Evolutionary conservation across 1,284 basidiomycete species (phyloP).

Genomic region (Apiotrichum gamsii): DNA sequence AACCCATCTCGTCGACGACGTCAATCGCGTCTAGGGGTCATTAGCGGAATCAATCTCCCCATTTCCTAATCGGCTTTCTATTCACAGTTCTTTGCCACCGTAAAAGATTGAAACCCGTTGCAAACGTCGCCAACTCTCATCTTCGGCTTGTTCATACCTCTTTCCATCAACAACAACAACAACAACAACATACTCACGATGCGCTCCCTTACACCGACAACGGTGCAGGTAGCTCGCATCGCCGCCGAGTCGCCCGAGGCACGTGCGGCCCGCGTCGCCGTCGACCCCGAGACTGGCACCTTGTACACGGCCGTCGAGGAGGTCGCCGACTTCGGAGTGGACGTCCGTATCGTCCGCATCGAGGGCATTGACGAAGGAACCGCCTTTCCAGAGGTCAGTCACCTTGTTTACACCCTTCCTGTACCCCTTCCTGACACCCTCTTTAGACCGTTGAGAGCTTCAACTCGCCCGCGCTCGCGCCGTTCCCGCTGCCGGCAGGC

Average conservation of each 20-base stretch:
- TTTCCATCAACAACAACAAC: neutral
- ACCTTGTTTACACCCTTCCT: no score
- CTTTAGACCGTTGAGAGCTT: no score
- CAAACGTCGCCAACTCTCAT: no score
- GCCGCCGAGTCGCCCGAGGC: neutral
- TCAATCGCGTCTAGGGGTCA: no score
- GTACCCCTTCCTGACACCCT: no score
- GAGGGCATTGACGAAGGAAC: conserved; percentile 19
- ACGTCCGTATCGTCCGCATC: conserved; percentile 59
- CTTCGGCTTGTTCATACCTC: no score
- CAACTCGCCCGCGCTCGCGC: conserved; percentile 28
- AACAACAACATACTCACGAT: no score
- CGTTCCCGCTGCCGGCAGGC: conserved; percentile 29
- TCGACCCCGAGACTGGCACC: conserved; percentile 63
- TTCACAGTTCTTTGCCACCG: no score
- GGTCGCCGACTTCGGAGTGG: conserved; percentile 53
- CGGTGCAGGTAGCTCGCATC: conserved; percentile 9
- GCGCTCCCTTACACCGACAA: conserved; percentile 28
- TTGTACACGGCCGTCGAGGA: conserved; percentile 57
- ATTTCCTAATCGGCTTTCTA: no score
- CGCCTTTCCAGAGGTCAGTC: conserved; percentile 21
- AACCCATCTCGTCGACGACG: no score
- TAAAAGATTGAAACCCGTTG: no score
- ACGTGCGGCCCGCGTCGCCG: conserved; percentile 15
- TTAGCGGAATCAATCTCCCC: no score